These are phyloP conservation scores for Fusarium continuum DNA, from an alignment of 2,329 filamentous ascomycete genomes.

Conservation along the genomic window DNA sequence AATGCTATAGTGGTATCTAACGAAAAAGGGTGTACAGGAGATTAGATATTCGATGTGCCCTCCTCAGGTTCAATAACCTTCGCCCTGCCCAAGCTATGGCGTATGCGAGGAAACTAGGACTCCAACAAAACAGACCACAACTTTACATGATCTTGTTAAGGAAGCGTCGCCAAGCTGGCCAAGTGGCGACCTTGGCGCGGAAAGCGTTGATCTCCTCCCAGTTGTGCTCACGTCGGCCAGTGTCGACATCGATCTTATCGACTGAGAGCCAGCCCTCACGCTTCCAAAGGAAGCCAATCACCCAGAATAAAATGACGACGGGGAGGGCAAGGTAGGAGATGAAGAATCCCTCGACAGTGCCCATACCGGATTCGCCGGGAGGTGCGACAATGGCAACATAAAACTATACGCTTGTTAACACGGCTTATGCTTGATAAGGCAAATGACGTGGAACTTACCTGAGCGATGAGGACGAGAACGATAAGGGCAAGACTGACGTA, in stretches of 20 bases:
- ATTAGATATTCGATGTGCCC: slow-evolving; percentile 3
- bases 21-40: slow-evolving; percentile 31
- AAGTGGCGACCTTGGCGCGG: slow-evolving; percentile 58
- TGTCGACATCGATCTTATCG: slow-evolving; percentile 73
- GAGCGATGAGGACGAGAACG: slow-evolving; percentile 63
- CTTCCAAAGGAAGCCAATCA: slow-evolving; percentile 72
- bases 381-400: slow-evolving; percentile 58
- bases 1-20: slow-evolving; percentile 38
- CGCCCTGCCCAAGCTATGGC: neutral
- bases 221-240: slow-evolving; percentile 70
- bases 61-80: neutral
- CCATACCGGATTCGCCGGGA: slow-evolving; percentile 46
- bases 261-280: slow-evolving; percentile 66
- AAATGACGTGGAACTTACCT: slow-evolving; percentile 50
- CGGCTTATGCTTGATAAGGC: neutral
- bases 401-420: slow-evolving; percentile 49
- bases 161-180: slow-evolving; percentile 61
- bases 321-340: slow-evolving; percentile 63
- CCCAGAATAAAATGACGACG: slow-evolving; percentile 65
- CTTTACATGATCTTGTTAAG: slow-evolving; percentile 52
- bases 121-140: neutral
- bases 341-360: slow-evolving; percentile 63
- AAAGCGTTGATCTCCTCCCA: slow-evolving; percentile 70
- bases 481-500: slow-evolving; percentile 69
- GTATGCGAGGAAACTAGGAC: neutral